Evolutionary conservation across 768 basidiomycete species (phyloP).

Genomic region (Tylopilus vinaceipallidus): DNA sequence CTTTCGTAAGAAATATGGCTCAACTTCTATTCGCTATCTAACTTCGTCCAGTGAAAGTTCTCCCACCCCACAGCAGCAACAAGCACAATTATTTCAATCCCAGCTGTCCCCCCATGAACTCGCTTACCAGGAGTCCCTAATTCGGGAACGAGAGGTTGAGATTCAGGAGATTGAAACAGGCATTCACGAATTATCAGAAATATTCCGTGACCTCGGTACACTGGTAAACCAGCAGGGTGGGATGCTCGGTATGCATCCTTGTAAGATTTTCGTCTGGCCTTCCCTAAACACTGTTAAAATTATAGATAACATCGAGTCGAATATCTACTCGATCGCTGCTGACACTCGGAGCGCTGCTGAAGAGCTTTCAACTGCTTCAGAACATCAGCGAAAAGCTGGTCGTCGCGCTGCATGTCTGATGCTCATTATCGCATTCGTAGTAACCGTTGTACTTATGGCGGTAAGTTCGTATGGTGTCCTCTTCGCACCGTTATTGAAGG

Average conservation of each 20-base stretch:
- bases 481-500: background rate
- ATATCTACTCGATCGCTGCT: conserved; percentile 81
- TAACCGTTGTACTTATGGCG: conserved; percentile 86
- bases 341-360: conserved; percentile 82
- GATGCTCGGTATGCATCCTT: conserved; percentile 74
- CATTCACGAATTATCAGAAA: conserved; percentile 93
- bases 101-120: conserved; percentile 89
- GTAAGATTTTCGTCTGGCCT: background rate
- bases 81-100: conserved; percentile 65
- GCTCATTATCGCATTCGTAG: conserved; percentile 82
- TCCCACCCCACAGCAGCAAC: conserved; percentile 57
- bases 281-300: background rate
- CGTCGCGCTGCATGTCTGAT: conserved; percentile 86
- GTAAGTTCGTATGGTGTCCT: conserved; percentile 51
- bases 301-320: conserved; percentile 92
- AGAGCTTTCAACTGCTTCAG: conserved; percentile 85
- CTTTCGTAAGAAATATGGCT: conserved; percentile 13
- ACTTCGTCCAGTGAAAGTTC: conserved; percentile 32
- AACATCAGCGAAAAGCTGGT: conserved; percentile 94
- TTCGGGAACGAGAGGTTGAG: conserved; percentile 81
- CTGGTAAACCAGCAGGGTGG: conserved; percentile 92
- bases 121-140: conserved; percentile 90
- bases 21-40: background rate
- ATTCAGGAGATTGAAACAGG: conserved; percentile 96
- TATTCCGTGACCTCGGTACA: conserved; percentile 94